Evolutionary conservation across 768 basidiomycete genomes (phyloP).

Genomic region (Chiua virens): DNA sequence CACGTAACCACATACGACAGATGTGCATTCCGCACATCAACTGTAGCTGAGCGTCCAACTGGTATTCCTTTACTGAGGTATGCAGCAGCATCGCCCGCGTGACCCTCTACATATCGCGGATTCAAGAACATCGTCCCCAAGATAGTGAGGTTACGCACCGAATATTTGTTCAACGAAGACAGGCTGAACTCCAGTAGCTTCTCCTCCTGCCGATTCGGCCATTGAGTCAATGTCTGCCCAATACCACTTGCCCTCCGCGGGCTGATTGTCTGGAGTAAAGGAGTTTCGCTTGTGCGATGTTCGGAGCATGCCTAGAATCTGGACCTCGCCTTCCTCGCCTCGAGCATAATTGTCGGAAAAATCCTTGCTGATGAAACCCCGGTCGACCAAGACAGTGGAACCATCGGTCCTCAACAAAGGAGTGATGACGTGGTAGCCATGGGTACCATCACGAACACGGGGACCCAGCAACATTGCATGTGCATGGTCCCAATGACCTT

Average conservation of each 20-base stretch:
- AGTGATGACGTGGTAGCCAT: conserved; percentile 86
- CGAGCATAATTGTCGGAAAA: conserved; percentile 41
- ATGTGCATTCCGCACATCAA: conserved; percentile 93
- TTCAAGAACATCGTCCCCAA: neutral
- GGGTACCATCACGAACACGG: conserved; percentile 82
- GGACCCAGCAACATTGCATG: conserved; percentile 83
- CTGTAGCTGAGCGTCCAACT: conserved; percentile 75
- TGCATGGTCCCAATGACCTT: conserved; percentile 76
- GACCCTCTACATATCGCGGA: conserved; percentile 61
- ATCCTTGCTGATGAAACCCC: conserved; percentile 80
- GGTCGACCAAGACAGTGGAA: conserved; percentile 86
- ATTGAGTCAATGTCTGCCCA: conserved; percentile 87
- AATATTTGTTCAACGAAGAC: conserved; percentile 92
- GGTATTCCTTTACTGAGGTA: conserved; percentile 73
- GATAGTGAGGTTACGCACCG: conserved; percentile 47
- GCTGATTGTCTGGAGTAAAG: conserved; percentile 90
- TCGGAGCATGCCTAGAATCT: conserved; percentile 85
- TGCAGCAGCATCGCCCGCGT: conserved; percentile 68
- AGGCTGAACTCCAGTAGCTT: conserved; percentile 71
- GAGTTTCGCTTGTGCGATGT: conserved; percentile 68
- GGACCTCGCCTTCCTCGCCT: conserved; percentile 55
- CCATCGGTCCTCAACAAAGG: conserved; percentile 80
- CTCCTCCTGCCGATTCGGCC: conserved; percentile 75
- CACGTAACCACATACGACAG: conserved; percentile 94
- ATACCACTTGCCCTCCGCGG: conserved; percentile 81